phyloP scores from a whole-genome alignment of 1,284 basidiomycete genomes.

The Marasmius oreades region DNA sequence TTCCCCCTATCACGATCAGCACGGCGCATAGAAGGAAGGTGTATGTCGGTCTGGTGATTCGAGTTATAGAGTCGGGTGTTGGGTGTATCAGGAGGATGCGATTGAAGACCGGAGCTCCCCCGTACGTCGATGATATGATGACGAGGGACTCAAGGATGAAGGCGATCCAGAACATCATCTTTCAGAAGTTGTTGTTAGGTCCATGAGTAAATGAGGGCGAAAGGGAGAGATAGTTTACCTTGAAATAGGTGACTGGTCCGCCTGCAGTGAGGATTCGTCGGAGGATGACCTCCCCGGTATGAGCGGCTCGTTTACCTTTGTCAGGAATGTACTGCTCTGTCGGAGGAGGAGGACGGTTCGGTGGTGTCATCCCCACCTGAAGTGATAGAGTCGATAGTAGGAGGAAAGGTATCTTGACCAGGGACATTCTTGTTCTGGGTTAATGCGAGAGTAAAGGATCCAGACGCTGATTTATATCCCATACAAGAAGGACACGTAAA shows the following conservation, averaged over 20 bases:
- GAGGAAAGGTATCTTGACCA: neutral
- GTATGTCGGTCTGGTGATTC: neutral
- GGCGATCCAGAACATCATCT: slow-evolving; percentile 1
- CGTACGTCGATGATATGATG: neutral
- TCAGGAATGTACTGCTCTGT: slow-evolving; percentile 2
- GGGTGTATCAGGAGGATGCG: neutral
- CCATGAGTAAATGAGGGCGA: too few relatives aligned
- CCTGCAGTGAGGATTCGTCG: slow-evolving; percentile 4
- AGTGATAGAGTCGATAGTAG: neutral
- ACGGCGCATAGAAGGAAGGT: neutral
- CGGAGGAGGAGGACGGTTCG: neutral
- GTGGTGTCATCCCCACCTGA: slow-evolving; percentile 1
- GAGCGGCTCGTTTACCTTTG: neutral
- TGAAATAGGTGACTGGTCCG: slow-evolving; percentile 4
- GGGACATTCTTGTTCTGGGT: neutral
- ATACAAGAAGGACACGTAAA: too few relatives aligned
- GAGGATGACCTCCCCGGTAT: neutral
- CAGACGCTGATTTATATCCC: too few relatives aligned
- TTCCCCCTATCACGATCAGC: neutral
- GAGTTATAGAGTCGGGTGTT: neutral
- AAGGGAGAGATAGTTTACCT: neutral
- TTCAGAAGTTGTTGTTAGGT: neutral
- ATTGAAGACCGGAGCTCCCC: neutral
- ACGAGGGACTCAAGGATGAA: neutral
- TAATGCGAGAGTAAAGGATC: too few relatives aligned